Evolutionary conservation across 176 grass and related monocot species (phyloP), one percentile per base, ranked within the genome.

Genomic region (Puccinellia tenuiflora): DNA sequence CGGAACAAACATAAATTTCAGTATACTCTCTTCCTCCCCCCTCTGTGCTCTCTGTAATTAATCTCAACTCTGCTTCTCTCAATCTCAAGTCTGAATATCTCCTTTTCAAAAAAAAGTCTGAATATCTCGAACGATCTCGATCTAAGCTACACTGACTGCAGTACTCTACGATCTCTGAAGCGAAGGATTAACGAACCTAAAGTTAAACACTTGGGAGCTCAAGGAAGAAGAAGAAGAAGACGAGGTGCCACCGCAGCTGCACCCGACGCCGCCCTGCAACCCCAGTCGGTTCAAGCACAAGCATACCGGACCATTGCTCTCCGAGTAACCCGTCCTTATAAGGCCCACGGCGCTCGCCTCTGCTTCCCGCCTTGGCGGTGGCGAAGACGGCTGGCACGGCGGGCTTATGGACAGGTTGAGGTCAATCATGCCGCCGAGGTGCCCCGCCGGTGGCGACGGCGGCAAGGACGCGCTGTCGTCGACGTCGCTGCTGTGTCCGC

Each of bases 341-440:
- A 73, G 18, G 2, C 0, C 17, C 31, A 39, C 34, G 64, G 34
- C 22, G 6, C 64, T 59, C n/a, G 54, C 25, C 38, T 43, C 57
- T 45, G 48, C 31, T 69, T 48, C 28, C 56, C 31, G 22, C 39
- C 11, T 28, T 33, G 57, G n/a, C 21, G 86, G 28, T 26, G 55
- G 45, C 3, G 86, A 67, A 15, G 83, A 61, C 10, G 72, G 84
- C 20, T 92, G 79, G 66, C n/a, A 83, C 17, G 93, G 90, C 16
- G 84, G 81, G 77, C 93, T 88, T 75, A 95, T 81, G 13, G 90
- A 92, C 22, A 95, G 71, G 66, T 92, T 92, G 33, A 95, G 93
- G 42, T 95, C 90, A 57, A 95, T 92, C 67, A 68, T 63, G 21
- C 52, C 40, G 78, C 63, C 76, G 62, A 73, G 28, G 52, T 72